Conservation (phyloP, 2,329 filamentous ascomycete genomes). For the Penicillium nordicum region DNA sequence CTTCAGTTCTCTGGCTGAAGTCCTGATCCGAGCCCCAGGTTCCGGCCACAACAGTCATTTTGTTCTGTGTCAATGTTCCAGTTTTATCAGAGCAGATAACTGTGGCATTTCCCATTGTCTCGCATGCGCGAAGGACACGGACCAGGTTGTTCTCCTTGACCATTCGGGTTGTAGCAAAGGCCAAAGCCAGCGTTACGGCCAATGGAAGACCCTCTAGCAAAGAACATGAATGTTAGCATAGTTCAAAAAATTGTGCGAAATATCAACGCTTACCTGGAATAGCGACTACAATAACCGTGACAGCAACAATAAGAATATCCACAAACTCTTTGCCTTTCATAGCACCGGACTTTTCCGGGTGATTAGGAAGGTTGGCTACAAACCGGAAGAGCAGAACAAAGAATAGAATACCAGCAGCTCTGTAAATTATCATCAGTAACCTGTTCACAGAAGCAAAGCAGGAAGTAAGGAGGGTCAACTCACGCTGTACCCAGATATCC, state of each 20-base stretch:
- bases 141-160: conserved; percentile 74
- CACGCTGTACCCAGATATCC: conserved; percentile 69
- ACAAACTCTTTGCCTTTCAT: conserved; percentile 76
- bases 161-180: conserved; percentile 75
- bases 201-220: conserved; percentile 65
- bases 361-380: conserved; percentile 61
- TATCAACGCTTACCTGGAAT: conserved; percentile 52
- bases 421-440: conserved; percentile 18
- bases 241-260: background rate
- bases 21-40: conserved; percentile 59
- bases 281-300: conserved; percentile 76
- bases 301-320: conserved; percentile 72
- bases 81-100: conserved; percentile 80
- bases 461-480: conserved; percentile 3
- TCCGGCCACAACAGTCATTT: conserved; percentile 73
- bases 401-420: conserved; percentile 72
- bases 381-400: conserved; percentile 84
- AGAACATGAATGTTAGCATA: conserved; percentile 35
- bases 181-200: conserved; percentile 72
- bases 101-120: conserved; percentile 77
- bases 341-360: conserved; percentile 53
- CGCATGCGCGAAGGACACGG: conserved; percentile 71
- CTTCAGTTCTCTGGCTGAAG: conserved; percentile 47
- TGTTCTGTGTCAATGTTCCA: conserved; percentile 70
- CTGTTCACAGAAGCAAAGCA: no score